These are phyloP conservation scores for Dalbergia cochinchinensis DNA, from an alignment of 306 rosid species.

Conservation along the genomic window DNA sequence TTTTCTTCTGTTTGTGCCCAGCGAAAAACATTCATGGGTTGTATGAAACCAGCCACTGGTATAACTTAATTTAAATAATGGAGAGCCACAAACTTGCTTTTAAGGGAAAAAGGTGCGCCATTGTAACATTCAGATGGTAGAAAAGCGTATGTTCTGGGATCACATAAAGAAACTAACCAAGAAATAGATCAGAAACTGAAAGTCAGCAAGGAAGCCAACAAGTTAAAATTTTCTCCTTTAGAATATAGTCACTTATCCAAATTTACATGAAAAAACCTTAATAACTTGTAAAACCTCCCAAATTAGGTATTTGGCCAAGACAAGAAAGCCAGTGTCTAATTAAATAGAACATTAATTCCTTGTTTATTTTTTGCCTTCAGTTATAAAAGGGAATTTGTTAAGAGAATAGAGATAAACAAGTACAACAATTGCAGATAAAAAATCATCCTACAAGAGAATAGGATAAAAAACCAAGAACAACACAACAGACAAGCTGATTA, in stretches of 20 bases:
- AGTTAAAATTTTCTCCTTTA: conserved; percentile 10
- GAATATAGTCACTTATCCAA: conserved; percentile 32
- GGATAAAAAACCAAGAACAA: neutral
- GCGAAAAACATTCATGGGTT: neutral
- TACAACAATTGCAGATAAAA: neutral
- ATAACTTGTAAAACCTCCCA: conserved; percentile 27
- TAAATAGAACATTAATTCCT: conserved; percentile 3
- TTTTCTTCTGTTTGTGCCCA: neutral
- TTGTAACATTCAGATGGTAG: conserved; percentile 15
- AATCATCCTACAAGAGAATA: no score
- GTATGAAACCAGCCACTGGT: conserved; percentile 12
- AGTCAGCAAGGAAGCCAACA: neutral
- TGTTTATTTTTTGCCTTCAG: neutral
- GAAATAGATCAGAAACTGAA: conserved; percentile 32
- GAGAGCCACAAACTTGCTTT: neutral
- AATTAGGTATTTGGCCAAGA: conserved; percentile 21
- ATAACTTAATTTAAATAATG: conserved; percentile 15
- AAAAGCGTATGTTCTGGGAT: conserved; percentile 17
- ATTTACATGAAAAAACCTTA: conserved; percentile 28
- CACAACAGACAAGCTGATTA: conserved; percentile 19
- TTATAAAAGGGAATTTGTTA: conserved; percentile 7
- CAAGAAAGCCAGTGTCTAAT: conserved; percentile 7
- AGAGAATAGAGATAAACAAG: conserved; percentile 23
- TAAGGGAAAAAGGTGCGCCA: neutral
- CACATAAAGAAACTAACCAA: conserved; percentile 32